Evolutionary conservation across 345 rosid genomes (phyloP), one percentile per base, ranked within the genome.

Genomic region (Sonneratia alba): DNA sequence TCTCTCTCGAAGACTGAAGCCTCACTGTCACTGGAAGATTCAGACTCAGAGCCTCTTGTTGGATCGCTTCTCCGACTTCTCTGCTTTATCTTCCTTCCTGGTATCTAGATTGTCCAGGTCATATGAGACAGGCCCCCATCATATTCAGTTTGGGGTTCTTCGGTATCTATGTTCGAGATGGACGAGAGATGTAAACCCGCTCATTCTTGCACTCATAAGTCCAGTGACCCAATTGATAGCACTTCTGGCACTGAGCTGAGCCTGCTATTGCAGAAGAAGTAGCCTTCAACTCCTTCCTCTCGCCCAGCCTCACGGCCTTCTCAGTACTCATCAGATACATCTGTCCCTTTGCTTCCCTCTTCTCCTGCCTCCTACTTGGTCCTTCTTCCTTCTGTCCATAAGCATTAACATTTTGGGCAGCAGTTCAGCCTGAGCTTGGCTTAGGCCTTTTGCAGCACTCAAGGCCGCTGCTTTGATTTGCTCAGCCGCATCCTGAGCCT

Each of bases 321-420:
- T 92, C 98, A 0, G 99, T 95, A 82, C 97, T 95, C 98, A 92
- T 90, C 83, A 95, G 71, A 82, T 90, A 92, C 99, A 92, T 95
- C 80, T 95, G 99, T 81, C 98, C 78, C 83, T 89, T 95, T 0
- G 90, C 92, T 81, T 95, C 99, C 73, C 99, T 82, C 69, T 95
- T 95, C 87, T 95, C 99, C 78, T 95, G 99, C 99, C 97, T 90
- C 77, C 98, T 70, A 72, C 99, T 95, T 0, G 98, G 98, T 72
- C 99, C 99, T 86, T 95, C 99, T 81, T 95, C 99, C 85, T 95
- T 95, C 71, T 95, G 97, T 47, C 99, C 98, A 56, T 95, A 92
- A 6, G 98, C 98, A 77, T 95, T 95, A 19, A 95, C 99, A 78
- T 95, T 95, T 7, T 97, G 82, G 0, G 96, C 91, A 2, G 98